These are phyloP conservation scores for Prillingera fragicola DNA, from an alignment of 1,284 basidiomycete genomes.

Conservation along the genomic window DNA sequence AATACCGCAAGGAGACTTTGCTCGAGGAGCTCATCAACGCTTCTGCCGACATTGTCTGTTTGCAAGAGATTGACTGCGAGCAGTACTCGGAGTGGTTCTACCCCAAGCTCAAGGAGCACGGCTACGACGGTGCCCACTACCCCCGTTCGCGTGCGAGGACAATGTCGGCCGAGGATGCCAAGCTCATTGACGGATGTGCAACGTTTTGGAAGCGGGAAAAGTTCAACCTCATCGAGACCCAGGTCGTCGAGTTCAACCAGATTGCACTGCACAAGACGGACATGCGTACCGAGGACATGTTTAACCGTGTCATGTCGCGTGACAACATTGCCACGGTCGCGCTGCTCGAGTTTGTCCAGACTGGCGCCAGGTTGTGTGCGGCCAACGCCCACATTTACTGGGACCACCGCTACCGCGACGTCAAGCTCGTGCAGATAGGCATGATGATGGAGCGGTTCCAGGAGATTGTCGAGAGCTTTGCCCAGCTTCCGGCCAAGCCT, in stretches of 20 bases:
- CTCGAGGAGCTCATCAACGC: conserved; percentile 78
- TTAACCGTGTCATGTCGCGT: conserved; percentile 94
- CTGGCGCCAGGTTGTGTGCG: conserved; percentile 80
- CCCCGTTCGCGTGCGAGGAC: conserved; percentile 93
- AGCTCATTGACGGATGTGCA: conserved; percentile 92
- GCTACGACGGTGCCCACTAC: conserved; percentile 88
- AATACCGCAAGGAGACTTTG: conserved; percentile 87
- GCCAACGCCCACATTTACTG: conserved; percentile 91
- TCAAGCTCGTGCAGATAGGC: conserved; percentile 94
- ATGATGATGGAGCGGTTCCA: conserved; percentile 89
- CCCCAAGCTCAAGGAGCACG: conserved; percentile 66
- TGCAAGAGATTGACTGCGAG: conserved; percentile 84
- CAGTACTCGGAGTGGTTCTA: conserved; percentile 93
- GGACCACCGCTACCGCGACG: conserved; percentile 89
- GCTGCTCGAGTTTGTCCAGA: conserved; percentile 77
- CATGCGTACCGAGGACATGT: conserved; percentile 99
- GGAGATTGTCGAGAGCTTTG: conserved; percentile 79
- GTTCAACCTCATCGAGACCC: conserved; percentile 91
- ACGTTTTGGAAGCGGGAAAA: conserved; percentile 88
- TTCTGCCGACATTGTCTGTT: conserved; percentile 83
- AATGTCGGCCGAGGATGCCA: conserved; percentile 81
- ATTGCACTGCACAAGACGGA: conserved; percentile 89
- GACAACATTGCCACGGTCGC: conserved; percentile 90
- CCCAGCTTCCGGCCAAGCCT: conserved; percentile 59
- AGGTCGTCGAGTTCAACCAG: conserved; percentile 89